Conservation (phyloP, 1,139 yeast species). For the Zhuliangozyma blackwelliae region DNA sequence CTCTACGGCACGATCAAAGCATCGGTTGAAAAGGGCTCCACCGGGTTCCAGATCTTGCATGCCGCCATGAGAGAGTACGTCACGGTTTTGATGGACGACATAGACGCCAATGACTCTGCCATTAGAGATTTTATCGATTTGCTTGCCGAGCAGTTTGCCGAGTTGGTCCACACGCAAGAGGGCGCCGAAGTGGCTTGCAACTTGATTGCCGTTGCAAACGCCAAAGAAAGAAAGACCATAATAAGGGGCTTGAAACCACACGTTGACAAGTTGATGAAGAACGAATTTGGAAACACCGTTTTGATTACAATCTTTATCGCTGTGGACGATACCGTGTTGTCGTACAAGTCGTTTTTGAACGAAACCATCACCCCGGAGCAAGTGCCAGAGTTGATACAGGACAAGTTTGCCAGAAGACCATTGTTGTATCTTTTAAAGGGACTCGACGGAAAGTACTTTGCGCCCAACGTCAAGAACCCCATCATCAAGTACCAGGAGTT, state of each 20-base stretch:
- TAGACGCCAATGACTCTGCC: constrained; percentile 50
- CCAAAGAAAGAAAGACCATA: constrained; percentile 85
- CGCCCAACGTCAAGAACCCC: constrained; percentile 62
- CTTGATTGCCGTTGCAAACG: constrained; percentile 76
- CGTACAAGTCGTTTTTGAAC: constrained; percentile 64
- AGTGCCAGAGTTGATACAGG: constrained; percentile 56
- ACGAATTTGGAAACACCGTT: constrained; percentile 83
- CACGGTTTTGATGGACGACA: constrained; percentile 54
- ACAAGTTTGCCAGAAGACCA: constrained; percentile 86
- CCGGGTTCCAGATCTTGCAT: constrained; percentile 93
- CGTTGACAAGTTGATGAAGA: constrained; percentile 66
- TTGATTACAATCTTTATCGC: constrained; percentile 76
- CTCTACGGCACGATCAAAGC: constrained; percentile 81
- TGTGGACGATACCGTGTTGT: constrained; percentile 89
- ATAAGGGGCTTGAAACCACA: constrained; percentile 72
- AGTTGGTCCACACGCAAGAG: constrained; percentile 90
- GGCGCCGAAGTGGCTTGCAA: constrained; percentile 88
- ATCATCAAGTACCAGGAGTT: constrained; percentile 57
- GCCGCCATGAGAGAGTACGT: constrained; percentile 93
- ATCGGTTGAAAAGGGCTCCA: constrained; percentile 91
- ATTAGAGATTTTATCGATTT: constrained; percentile 80
- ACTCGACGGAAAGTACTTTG: constrained; percentile 76
- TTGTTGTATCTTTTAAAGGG: constrained; percentile 78
- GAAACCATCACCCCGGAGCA: constrained; percentile 54
- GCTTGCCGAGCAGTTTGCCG: constrained; percentile 85